Evolutionary conservation across 164 flowering plant genomes (phyloP), one percentile per base, ranked within the genome.

Genomic region (Aristolochia californica): DNA sequence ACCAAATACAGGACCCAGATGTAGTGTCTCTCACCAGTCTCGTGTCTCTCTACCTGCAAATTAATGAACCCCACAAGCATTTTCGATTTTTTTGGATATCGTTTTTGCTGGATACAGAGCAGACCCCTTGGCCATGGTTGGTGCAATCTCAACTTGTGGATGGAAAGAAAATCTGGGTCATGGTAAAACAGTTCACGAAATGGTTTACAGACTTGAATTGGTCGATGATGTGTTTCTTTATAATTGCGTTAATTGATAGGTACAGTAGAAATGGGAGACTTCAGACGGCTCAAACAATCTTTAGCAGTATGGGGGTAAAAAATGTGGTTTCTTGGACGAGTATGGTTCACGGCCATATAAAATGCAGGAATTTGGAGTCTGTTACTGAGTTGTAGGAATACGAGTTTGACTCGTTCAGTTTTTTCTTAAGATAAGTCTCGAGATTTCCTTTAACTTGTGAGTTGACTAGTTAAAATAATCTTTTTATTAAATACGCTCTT

Each of bases 271-370:
- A 66, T 60, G 72, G 68, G 26, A 51, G 56, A 25, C 66, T 70
- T 52, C 22, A 43, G 20, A 40, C 56, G 53, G 79, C 78, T 28
- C 57, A 52, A 2, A 14, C 58, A 51, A 68, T 77, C 51, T 77
- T 77, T 60, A 34, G 17, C 17, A 28, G 24, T 28, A 74, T 72
- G 70, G 54, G 13, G 24, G 38, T 18, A n/a, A 74, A 58, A 57
- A 72, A 74, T 69, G 75, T 79, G n/a, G 72, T 66, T 43, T 66
- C 80, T 14, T 79, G 83, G 80, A 79, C 77, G 50, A 74, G 77
- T 48, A 67, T 79, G 72, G 53, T 79, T 22, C 69, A 76, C 51
- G 80, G 80, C 43, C 68, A 66, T 28, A 28, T 77, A 16, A 61
- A 67, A 25, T 77, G 70, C 45, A 53, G 56, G 45, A 73, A 72